A percentile compares a stretch with the other conserved stretches of the same genome.
Conservation (phyloP, 805 yeast genomes). For the Lachancea kluyveri region DNA sequence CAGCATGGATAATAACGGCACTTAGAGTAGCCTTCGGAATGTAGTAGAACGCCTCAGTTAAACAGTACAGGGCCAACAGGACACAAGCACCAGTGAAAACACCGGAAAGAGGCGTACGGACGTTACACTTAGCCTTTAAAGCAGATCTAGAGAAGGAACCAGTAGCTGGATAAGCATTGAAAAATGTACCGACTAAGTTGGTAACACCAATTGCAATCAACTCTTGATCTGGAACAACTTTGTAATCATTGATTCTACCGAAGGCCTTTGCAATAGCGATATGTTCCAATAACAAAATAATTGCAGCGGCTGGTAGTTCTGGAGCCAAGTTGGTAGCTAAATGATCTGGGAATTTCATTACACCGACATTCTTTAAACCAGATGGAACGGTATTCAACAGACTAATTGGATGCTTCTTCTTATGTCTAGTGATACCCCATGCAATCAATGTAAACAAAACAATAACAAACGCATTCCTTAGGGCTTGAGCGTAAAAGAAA, state of each 20-base stretch:
- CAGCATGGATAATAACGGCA: slow-evolving; percentile 92
- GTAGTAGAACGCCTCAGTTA: slow-evolving; percentile 78
- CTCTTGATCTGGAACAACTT: slow-evolving; percentile 89
- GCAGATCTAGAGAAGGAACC: slow-evolving; percentile 96
- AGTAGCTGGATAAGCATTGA: slow-evolving; percentile 91
- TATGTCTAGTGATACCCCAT: slow-evolving; percentile 63
- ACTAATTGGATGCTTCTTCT: slow-evolving; percentile 39
- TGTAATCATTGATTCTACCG: slow-evolving; percentile 87
- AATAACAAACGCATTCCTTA: slow-evolving; percentile 78
- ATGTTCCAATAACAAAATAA: slow-evolving; percentile 81
- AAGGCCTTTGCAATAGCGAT: slow-evolving; percentile 91
- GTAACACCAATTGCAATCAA: slow-evolving; percentile 89
- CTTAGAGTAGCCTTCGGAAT: slow-evolving; percentile 85
- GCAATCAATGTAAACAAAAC: slow-evolving; percentile 78
- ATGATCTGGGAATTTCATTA: slow-evolving; percentile 57
- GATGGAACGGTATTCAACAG: slow-evolving; percentile 76
- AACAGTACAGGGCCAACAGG: slow-evolving; percentile 73
- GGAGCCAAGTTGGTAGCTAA: slow-evolving; percentile 56
- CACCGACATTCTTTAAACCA: slow-evolving; percentile 74
- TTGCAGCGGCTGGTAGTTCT: slow-evolving; percentile 80
- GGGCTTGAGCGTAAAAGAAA: slow-evolving; percentile 66
- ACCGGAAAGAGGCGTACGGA: slow-evolving; percentile 90
- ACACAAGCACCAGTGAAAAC: slow-evolving; percentile 86
- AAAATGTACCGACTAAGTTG: slow-evolving; percentile 85
- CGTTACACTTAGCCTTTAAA: slow-evolving; percentile 90